Evolutionary conservation across 2,329 filamentous ascomycete species (phyloP).

Genomic region (Fusarium multiceps): DNA sequence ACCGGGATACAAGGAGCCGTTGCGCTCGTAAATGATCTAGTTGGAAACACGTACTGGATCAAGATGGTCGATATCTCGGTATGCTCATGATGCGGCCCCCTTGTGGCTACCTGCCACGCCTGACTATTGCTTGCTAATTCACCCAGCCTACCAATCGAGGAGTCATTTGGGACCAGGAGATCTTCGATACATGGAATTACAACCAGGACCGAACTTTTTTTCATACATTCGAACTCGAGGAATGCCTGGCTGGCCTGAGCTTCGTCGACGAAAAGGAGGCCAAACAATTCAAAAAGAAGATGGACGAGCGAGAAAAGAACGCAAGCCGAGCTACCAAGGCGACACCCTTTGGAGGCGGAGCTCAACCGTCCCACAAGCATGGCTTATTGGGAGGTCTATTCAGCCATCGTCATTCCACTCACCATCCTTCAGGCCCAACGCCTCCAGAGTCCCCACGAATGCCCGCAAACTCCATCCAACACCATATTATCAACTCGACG

Average conservation of each 20-base stretch:
- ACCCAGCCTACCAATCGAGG: constrained; percentile 78
- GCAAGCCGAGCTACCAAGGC: constrained; percentile 86
- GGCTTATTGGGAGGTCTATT: constrained; percentile 71
- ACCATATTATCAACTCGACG: constrained; percentile 55
- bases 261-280: constrained; percentile 98
- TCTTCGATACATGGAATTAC: constrained; percentile 94
- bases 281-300: constrained; percentile 96
- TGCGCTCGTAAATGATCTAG: constrained; percentile 91
- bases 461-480: constrained; percentile 52
- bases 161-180: constrained; percentile 97
- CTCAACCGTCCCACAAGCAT: constrained; percentile 55
- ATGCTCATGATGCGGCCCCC: constrained; percentile 43
- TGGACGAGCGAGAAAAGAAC: constrained; percentile 95
- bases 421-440: constrained; percentile 65
- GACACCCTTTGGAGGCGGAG: constrained; percentile 75
- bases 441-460: constrained; percentile 67
- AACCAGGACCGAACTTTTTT: constrained; percentile 98
- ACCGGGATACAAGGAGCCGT: constrained; percentile 92
- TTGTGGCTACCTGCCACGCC: constrained; percentile 1
- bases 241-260: constrained; percentile 88
- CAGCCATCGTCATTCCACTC: constrained; percentile 69
- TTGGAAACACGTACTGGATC: constrained; percentile 96
- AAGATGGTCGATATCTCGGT: constrained; percentile 98
- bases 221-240: constrained; percentile 95
- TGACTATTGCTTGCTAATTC: constrained; percentile 30